Percentiles rank a stretch among this genome's conserved stretches.
These are phyloP conservation scores for Zopfia rhizophila DNA, from an alignment of 2,329 filamentous ascomycete genomes.

Conservation along the genomic window DNA sequence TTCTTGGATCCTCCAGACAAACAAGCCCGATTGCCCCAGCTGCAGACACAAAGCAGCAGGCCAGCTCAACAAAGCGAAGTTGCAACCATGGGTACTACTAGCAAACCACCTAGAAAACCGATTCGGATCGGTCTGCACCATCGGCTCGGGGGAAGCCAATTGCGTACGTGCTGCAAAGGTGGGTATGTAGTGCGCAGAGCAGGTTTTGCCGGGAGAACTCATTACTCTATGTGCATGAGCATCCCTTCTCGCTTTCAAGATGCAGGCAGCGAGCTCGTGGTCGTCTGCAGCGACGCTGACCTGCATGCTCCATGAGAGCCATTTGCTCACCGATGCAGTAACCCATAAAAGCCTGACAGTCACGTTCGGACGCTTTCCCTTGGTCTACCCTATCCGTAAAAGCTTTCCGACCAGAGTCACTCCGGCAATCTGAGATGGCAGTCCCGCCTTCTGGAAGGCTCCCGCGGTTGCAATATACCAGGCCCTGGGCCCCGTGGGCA, in stretches of 20 bases:
- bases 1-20: too few relatives aligned
- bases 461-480: conserved; percentile 28
- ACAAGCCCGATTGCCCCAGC: neutral
- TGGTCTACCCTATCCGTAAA: too few relatives aligned
- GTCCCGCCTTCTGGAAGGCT: conserved; percentile 33
- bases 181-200: too few relatives aligned
- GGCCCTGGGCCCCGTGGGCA: conserved; percentile 38
- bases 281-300: conserved; percentile 29
- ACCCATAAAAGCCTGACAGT: too few relatives aligned
- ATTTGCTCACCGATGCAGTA: too few relatives aligned
- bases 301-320: too few relatives aligned
- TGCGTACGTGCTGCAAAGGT: too few relatives aligned
- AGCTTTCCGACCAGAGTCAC: too few relatives aligned
- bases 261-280: conserved; percentile 28
- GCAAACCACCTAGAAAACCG: conserved; percentile 32
- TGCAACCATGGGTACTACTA: neutral
- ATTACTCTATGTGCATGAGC: conserved; percentile 41
- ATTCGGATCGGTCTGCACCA: conserved; percentile 29
- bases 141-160: conserved; percentile 39
- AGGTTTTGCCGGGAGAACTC: conserved; percentile 36
- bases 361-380: too few relatives aligned
- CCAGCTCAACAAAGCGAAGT: conserved; percentile 1
- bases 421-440: too few relatives aligned
- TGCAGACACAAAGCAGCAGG: neutral
- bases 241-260: conserved; percentile 36